A percentile compares a stretch with the other conserved stretches of the same genome.
These are phyloP conservation scores for Pleoardoris graminearum DNA, from an alignment of 2,329 filamentous ascomycete genomes.

Conservation along the genomic window DNA sequence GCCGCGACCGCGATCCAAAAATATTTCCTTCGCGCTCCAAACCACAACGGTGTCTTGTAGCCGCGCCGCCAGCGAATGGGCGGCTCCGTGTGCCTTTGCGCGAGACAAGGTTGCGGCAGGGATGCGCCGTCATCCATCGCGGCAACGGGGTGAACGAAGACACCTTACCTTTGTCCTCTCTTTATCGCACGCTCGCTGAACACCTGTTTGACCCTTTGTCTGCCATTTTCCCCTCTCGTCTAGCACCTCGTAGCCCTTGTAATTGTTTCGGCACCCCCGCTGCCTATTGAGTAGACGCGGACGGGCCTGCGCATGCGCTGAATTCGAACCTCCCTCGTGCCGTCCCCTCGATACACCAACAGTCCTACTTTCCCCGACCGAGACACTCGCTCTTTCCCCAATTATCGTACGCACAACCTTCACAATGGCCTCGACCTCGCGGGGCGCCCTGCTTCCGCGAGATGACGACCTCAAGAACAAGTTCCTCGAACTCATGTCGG, in stretches of 20 bases:
- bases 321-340: slow-evolving; percentile 8
- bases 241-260: background rate
- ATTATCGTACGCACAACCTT: slow-evolving; percentile 1
- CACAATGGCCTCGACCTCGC: slow-evolving; percentile 25
- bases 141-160: background rate
- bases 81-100: background rate
- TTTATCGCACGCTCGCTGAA: slow-evolving; percentile 11
- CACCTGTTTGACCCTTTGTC: slow-evolving; percentile 5
- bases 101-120: background rate
- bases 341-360: slow-evolving; percentile 8
- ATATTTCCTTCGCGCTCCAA: background rate
- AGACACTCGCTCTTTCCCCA: slow-evolving; percentile 9
- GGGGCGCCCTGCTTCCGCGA: slow-evolving; percentile 27
- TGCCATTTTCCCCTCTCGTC: background rate
- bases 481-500: slow-evolving; percentile 34
- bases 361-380: background rate
- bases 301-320: slow-evolving; percentile 1
- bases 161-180: slow-evolving; percentile 6
- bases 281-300: slow-evolving; percentile 6
- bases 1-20: slow-evolving; percentile 7
- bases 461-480: slow-evolving; percentile 33
- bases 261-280: background rate
- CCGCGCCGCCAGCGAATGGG: slow-evolving; percentile 4
- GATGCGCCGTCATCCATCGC: slow-evolving; percentile 8
- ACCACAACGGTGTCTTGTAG: slow-evolving; percentile 5